These are phyloP conservation scores for Vicia villosa DNA, from an alignment of 306 rosid genomes.

Conservation along the genomic window DNA sequence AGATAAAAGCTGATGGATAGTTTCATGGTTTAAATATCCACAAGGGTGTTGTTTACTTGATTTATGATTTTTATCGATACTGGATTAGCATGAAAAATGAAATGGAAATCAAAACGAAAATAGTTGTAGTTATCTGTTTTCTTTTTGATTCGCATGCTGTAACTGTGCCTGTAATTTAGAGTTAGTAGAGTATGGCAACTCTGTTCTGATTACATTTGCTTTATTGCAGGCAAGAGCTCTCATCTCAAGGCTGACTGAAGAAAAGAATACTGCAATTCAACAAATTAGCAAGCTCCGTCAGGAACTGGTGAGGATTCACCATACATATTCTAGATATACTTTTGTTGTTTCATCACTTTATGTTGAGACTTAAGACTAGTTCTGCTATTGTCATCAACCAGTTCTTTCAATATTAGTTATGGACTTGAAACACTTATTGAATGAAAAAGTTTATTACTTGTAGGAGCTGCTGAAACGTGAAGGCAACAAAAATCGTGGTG, in stretches of 20 bases:
- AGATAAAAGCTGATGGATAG: conserved; percentile 17
- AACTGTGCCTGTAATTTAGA: conserved; percentile 17
- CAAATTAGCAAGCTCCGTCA: conserved; percentile 74
- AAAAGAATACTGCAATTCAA: conserved; percentile 68
- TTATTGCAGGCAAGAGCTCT: conserved; percentile 71
- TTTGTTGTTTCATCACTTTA: neutral
- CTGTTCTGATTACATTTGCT: conserved; percentile 31
- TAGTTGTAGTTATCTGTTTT: conserved; percentile 8
- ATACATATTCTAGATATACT: neutral
- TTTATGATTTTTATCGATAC: neutral
- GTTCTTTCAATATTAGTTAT: conserved; percentile 31
- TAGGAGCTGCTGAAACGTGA: conserved; percentile 85
- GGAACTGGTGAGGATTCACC: conserved; percentile 72
- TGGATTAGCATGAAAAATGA: neutral
- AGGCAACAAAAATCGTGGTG: conserved; percentile 61
- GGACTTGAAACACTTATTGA: conserved; percentile 9
- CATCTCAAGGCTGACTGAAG: conserved; percentile 69
- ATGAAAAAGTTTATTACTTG: conserved; percentile 36
- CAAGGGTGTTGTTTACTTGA: conserved; percentile 14
- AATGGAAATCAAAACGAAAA: neutral
- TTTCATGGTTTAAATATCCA: conserved; percentile 24
- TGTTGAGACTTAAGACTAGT: conserved; percentile 10
- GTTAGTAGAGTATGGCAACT: conserved; percentile 10
- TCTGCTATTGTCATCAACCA: conserved; percentile 15
- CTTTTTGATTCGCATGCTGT: conserved; percentile 19